Evolutionary conservation across 2,329 filamentous ascomycete genomes (phyloP).

Genomic region (Fusarium pseudoanthophilum): DNA sequence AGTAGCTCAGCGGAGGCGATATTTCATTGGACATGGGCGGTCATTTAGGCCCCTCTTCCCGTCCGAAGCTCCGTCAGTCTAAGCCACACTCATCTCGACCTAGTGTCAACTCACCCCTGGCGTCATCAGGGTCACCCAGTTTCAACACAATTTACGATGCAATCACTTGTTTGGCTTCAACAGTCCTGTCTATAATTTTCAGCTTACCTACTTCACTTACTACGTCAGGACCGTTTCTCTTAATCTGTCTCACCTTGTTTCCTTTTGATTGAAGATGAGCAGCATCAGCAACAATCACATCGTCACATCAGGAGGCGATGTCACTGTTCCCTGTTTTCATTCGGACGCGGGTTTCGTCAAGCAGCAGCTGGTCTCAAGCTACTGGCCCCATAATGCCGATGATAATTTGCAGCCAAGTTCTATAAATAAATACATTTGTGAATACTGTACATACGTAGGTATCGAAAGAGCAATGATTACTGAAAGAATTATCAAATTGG

Average conservation of each 20-base stretch:
- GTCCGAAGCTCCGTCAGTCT: slow-evolving; percentile 34
- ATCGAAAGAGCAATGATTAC: neutral
- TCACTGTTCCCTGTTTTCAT: neutral
- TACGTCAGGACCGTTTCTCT: neutral
- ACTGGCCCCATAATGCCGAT: slow-evolving; percentile 9
- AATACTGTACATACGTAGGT: neutral
- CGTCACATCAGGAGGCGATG: neutral
- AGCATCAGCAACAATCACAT: neutral
- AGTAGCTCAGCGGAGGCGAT: slow-evolving; percentile 1
- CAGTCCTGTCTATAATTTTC: neutral
- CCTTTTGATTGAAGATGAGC: neutral
- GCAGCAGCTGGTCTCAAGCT: slow-evolving; percentile 6
- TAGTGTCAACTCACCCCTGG: slow-evolving; percentile 20
- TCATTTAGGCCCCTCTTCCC: slow-evolving; percentile 31
- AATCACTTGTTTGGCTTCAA: neutral
- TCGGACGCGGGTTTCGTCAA: neutral
- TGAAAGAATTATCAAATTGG: neutral
- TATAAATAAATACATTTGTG: slow-evolving; percentile 23
- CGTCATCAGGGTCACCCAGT: neutral
- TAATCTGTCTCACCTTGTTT: neutral
- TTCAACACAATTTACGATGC: neutral
- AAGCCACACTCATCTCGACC: slow-evolving; percentile 39
- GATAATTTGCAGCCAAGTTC: slow-evolving; percentile 20
- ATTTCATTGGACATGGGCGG: slow-evolving; percentile 19
- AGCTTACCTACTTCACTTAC: neutral